Evolutionary conservation across 768 basidiomycete genomes (phyloP).

Genomic region (Pleurotus djamor): DNA sequence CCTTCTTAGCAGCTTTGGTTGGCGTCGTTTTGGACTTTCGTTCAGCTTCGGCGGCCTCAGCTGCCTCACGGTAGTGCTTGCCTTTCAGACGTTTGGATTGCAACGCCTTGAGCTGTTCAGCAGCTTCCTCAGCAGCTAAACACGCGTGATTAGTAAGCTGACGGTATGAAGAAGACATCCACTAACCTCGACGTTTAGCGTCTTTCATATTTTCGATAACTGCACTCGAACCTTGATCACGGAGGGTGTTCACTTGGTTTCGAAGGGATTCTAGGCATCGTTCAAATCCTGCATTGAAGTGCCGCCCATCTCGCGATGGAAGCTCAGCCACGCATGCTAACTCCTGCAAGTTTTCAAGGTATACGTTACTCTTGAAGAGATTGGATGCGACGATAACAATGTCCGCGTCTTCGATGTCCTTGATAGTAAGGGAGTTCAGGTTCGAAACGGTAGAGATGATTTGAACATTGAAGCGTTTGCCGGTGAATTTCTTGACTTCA

Average conservation of each 20-base stretch:
- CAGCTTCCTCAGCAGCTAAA: slow-evolving; percentile 49
- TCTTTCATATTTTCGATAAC: slow-evolving; percentile 67
- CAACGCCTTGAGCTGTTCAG: slow-evolving; percentile 35
- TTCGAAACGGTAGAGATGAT: slow-evolving; percentile 67
- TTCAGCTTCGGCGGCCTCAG: slow-evolving; percentile 31
- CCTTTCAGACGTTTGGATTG: slow-evolving; percentile 74
- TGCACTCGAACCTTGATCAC: slow-evolving; percentile 57
- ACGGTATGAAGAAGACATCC: not conserved
- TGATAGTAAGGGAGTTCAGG: slow-evolving; percentile 70
- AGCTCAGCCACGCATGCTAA: slow-evolving; percentile 68
- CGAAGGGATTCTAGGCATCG: slow-evolving; percentile 51
- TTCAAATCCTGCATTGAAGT: slow-evolving; percentile 84
- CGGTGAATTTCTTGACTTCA: slow-evolving; percentile 82
- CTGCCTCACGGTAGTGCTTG: slow-evolving; percentile 66
- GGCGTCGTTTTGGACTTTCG: slow-evolving; percentile 7
- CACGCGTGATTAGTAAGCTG: slow-evolving; percentile 8
- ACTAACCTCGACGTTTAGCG: slow-evolving; percentile 58
- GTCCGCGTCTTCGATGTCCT: slow-evolving; percentile 78
- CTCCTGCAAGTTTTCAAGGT: slow-evolving; percentile 71
- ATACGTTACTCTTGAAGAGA: slow-evolving; percentile 78
- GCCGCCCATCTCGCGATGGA: slow-evolving; percentile 79
- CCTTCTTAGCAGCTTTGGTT: slow-evolving; percentile 14
- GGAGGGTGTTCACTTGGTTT: slow-evolving; percentile 64
- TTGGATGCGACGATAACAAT: slow-evolving; percentile 85
- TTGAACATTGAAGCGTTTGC: slow-evolving; percentile 58